Base-by-base conservation (phyloP, 2,329 filamentous ascomycete genomes). In the Botrytis porri region DNA sequence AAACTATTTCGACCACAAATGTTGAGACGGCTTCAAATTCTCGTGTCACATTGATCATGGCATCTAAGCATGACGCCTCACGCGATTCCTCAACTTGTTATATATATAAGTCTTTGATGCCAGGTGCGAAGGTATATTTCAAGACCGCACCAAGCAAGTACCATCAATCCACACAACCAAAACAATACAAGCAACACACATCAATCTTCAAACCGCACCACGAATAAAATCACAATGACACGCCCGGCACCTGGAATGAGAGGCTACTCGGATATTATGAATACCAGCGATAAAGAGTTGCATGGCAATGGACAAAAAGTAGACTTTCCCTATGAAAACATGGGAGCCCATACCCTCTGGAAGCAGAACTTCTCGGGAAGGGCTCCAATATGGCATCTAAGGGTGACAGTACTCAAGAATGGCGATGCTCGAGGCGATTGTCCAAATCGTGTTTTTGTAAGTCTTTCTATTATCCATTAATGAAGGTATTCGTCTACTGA, bases 321-420 rank as follows among this genome's bases (percentile, higher is more conserved):
- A 20, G 20, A 29, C 20, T 54, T 69, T 18, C 64, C 74, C 10
- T 39, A 75, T 5, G 74, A 75, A n/a, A 73, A 74, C 20, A 35
- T 20, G 25, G 64, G 64, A 39, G 59, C 75, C n/a, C 73, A 77
- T 32, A 75, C 73, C 18, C 71, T 79, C 18, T 79, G 77, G 77
- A 69, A 74, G 48, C 77, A 74, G 51, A 70, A 73, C 4, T 69
- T 37, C 18, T 43, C n/a, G 16, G 35, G 59, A 37, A 60, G 72
- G 45, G 69, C 74, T 39, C 77, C 77, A 29, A 43, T 75, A 43
- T 79, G 76, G 75, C 76, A 79, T 74, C 66, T 79, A 37, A 69
- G 73, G 7, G 73, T 79, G 18, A 76, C 66, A 20, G 75, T 78
- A 32, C 61, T 79, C 62, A 78, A 77, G 62, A 76, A 79, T 43